phyloP scores from a whole-genome alignment of 2,329 filamentous ascomycete genomes.

The Madurella mycetomatis region DNA sequence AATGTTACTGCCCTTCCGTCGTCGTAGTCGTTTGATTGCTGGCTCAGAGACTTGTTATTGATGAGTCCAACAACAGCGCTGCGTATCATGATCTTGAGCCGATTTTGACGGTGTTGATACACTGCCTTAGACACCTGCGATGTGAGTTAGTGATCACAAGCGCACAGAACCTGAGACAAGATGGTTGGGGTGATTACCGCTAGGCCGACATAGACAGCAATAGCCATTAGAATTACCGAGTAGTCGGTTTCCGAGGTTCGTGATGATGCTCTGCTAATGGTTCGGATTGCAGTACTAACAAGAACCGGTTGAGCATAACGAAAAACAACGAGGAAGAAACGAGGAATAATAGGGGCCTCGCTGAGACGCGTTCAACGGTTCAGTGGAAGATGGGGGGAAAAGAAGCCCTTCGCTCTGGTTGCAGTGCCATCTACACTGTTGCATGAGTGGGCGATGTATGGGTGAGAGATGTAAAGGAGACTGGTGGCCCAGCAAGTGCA shows the following conservation, averaged over 20 bases:
- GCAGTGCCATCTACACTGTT: too few relatives aligned
- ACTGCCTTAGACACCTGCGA: constrained; percentile 1
- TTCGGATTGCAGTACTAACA: neutral
- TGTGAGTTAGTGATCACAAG: neutral
- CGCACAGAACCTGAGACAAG: neutral
- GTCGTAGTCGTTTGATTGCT: constrained; percentile 18
- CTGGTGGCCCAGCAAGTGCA: too few relatives aligned
- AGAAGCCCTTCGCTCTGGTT: too few relatives aligned
- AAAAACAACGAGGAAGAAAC: neutral
- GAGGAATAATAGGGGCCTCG: neutral
- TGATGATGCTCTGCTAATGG: neutral
- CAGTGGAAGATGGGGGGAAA: too few relatives aligned
- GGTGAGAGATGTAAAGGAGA: too few relatives aligned
- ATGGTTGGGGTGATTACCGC: neutral
- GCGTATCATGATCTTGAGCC: neutral
- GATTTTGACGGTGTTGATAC: constrained; percentile 1
- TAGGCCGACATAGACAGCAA: neutral
- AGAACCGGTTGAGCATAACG: constrained; percentile 2
- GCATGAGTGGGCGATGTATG: too few relatives aligned
- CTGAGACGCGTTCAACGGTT: too few relatives aligned
- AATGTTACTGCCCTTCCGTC: constrained; percentile 36
- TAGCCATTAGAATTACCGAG: neutral
- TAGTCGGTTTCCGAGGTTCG: neutral
- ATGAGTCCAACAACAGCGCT: constrained; percentile 1
- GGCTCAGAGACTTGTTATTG: neutral